A percentile compares a stretch with the other conserved stretches of the same genome.
phyloP scores from a whole-genome alignment of 1,284 basidiomycete species.

The Cerioporus squamosus region DNA sequence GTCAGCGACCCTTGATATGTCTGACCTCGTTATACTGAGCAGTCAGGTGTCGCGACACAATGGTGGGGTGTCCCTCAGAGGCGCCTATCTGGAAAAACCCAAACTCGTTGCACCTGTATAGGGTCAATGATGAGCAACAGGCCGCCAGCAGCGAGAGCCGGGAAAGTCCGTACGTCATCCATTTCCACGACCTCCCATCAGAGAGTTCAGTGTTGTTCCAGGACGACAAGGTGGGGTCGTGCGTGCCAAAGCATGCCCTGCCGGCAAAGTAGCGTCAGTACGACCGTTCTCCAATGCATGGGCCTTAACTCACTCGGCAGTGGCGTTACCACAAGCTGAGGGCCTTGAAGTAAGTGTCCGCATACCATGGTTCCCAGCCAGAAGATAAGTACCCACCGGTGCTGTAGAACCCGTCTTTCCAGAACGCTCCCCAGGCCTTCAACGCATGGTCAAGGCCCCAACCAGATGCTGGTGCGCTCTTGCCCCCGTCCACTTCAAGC shows the following conservation, averaged over 20 bases:
- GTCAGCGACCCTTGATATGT: too few species aligned
- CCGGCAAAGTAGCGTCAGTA: background rate
- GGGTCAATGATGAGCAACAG: background rate
- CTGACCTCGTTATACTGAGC: too few species aligned
- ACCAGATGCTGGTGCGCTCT: constrained; percentile 53
- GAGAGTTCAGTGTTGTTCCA: too few species aligned
- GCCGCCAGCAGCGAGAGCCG: too few species aligned
- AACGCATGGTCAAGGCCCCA: constrained; percentile 70
- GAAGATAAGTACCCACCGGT: constrained; percentile 36
- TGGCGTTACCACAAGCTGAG: background rate
- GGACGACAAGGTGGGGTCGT: background rate
- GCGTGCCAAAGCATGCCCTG: background rate
- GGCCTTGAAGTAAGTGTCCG: background rate
- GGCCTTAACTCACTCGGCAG: background rate
- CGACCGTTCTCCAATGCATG: background rate
- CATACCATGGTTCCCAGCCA: background rate
- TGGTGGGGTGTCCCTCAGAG: too few species aligned
- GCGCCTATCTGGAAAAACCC: too few species aligned
- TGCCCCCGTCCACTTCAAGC: constrained; percentile 66
- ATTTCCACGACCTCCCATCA: too few species aligned
- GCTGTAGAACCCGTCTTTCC: constrained; percentile 46
- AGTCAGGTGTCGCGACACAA: too few species aligned
- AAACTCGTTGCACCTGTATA: too few species aligned
- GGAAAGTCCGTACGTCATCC: too few species aligned
- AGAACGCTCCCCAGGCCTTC: constrained; percentile 60